Percentiles rank a stretch among this genome's conserved stretches.
Conservation (phyloP, 768 basidiomycete genomes). For the Phanerochaete sordida region DNA sequence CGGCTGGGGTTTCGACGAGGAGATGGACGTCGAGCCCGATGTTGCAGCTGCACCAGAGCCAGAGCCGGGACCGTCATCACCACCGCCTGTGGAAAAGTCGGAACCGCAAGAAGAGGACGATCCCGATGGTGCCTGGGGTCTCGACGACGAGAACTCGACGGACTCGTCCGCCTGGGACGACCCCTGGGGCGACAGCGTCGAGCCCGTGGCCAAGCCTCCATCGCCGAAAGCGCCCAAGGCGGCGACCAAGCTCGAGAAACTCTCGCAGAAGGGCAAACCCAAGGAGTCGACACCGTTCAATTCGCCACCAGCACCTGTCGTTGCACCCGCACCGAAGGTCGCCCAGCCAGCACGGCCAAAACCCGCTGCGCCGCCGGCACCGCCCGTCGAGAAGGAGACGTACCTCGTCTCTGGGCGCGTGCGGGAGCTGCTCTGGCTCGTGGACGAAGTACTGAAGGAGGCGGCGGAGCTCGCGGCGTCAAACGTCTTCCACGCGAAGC, state of each 20-base stretch:
- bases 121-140: conserved; percentile 70
- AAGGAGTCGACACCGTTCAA: conserved; percentile 14
- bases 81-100: not conserved
- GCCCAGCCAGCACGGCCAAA: conserved; percentile 17
- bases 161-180: conserved; percentile 72
- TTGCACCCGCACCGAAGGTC: not conserved
- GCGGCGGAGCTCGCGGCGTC: conserved; percentile 60
- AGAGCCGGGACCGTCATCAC: not conserved
- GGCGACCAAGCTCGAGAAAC: conserved; percentile 56
- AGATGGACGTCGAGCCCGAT: conserved; percentile 7
- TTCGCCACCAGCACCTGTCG: conserved; percentile 22
- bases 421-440: conserved; percentile 49
- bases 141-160: conserved; percentile 53
- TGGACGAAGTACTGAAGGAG: conserved; percentile 64
- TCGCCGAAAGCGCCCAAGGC: conserved; percentile 39
- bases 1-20: conserved; percentile 43
- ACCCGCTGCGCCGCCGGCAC: conserved; percentile 7
- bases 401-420: conserved; percentile 60
- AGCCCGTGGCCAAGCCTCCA: conserved; percentile 21
- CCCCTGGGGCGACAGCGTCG: conserved; percentile 24
- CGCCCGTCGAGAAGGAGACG: conserved; percentile 37
- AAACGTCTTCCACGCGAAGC: conserved; percentile 41
- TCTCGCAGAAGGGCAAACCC: conserved; percentile 52
- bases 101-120: conserved; percentile 30
- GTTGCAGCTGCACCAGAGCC: conserved; percentile 1